A percentile compares a stretch with the other conserved stretches of the same genome.
These are phyloP conservation scores for Salix caprea DNA, from an alignment of 345 rosid genomes.

Conservation along the genomic window DNA sequence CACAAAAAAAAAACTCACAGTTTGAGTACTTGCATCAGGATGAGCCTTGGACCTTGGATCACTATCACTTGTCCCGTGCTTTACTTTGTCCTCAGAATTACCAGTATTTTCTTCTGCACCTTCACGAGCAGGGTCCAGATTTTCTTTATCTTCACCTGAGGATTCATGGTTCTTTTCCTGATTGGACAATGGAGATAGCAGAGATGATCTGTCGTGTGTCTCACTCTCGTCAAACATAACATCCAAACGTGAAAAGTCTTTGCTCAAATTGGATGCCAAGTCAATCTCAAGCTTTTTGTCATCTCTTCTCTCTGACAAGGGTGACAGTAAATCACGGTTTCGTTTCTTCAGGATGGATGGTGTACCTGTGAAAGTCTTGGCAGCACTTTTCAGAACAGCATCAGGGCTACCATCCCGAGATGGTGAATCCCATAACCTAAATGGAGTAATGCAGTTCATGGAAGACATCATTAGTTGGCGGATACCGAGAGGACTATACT, in stretches of 20 bases:
- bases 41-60: constrained; percentile 31
- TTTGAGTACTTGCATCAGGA: constrained; percentile 19
- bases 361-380: constrained; percentile 63
- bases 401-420: constrained; percentile 64
- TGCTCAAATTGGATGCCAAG: constrained; percentile 56
- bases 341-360: constrained; percentile 92
- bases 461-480: constrained; percentile 95
- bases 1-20: constrained; percentile 32
- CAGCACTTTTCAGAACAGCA: constrained; percentile 67
- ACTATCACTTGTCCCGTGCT: constrained; percentile 26
- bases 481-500: constrained; percentile 94
- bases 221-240: constrained; percentile 64
- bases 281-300: constrained; percentile 82
- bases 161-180: constrained; percentile 25
- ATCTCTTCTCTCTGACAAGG: constrained; percentile 69
- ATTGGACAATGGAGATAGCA: constrained; percentile 31
- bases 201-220: constrained; percentile 28
- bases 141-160: constrained; percentile 52
- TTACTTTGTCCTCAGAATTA: constrained; percentile 24
- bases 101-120: constrained; percentile 25
- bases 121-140: constrained; percentile 22
- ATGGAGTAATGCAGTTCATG: constrained; percentile 76
- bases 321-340: constrained; percentile 76
- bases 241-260: constrained; percentile 81
- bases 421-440: constrained; percentile 90